Percentiles rank a stretch among this genome's conserved stretches.
Conservation (phyloP, 2,329 filamentous ascomycete genomes). For the Thelonectria olida region DNA sequence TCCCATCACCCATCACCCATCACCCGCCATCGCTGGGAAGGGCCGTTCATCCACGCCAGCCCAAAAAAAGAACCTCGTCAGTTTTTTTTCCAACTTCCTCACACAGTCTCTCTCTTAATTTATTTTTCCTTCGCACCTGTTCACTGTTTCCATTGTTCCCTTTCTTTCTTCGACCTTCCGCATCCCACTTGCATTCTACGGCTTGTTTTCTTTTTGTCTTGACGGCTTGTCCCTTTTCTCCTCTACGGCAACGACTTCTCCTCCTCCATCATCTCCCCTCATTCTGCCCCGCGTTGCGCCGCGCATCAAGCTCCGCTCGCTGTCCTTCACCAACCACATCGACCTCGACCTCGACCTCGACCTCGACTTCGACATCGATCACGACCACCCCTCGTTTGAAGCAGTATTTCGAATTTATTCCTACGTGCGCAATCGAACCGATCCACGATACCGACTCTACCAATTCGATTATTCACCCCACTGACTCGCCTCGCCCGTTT, state of each 20-base stretch:
- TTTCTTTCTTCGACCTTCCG: conserved; percentile 8
- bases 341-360: background rate
- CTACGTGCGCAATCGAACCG: background rate
- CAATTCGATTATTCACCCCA: background rate
- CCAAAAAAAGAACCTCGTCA: background rate
- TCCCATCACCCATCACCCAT: background rate
- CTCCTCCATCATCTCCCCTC: conserved; percentile 2
- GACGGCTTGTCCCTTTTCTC: conserved; percentile 22
- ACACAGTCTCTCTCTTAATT: background rate
- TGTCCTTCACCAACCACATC: background rate
- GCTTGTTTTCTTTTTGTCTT: conserved; percentile 10
- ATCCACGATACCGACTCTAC: background rate
- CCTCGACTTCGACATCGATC: background rate
- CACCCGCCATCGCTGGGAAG: background rate
- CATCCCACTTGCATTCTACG: background rate
- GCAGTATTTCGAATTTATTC: background rate
- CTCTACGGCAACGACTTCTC: background rate
- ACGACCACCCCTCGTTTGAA: background rate
- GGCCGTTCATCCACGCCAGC: background rate
- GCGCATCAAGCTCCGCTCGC: conserved; percentile 4
- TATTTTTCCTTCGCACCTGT: background rate
- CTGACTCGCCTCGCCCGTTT: background rate
- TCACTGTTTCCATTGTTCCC: conserved; percentile 11
- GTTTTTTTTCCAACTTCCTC: conserved; percentile 10
- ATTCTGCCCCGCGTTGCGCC: conserved; percentile 8